phyloP scores from a whole-genome alignment of 192 early-diverging fungal species.

The Backusella tarrabulga region DNA sequence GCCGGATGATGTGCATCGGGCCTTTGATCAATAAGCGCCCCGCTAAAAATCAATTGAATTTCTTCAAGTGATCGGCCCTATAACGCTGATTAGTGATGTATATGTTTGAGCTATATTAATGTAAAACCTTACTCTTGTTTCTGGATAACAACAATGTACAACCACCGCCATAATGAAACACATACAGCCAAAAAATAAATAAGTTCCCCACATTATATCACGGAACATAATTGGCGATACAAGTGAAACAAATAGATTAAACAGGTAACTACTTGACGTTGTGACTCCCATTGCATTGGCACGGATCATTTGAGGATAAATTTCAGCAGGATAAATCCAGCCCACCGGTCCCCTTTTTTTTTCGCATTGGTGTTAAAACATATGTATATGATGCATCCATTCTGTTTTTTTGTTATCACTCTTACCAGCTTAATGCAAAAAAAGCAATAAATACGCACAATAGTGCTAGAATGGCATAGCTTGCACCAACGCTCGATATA shows the following conservation, averaged over 20 bases:
- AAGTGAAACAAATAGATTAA: constrained; percentile 74
- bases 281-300: constrained; percentile 82
- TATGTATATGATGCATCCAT: neutral
- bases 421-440: constrained; percentile 61
- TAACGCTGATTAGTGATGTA: neutral
- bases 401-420: neutral
- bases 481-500: constrained; percentile 28
- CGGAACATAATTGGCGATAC: constrained; percentile 68
- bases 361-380: neutral
- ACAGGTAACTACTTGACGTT: constrained; percentile 86
- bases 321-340: constrained; percentile 66
- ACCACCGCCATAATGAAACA: constrained; percentile 57
- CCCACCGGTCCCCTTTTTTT: constrained; percentile 74
- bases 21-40: constrained; percentile 28
- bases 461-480: constrained; percentile 49
- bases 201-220: constrained; percentile 59
- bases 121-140: constrained; percentile 62
- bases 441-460: constrained; percentile 65
- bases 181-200: constrained; percentile 66
- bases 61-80: constrained; percentile 33
- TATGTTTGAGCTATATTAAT: neutral
- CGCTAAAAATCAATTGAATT: constrained; percentile 35
- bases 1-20: constrained; percentile 37
- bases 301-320: constrained; percentile 81
- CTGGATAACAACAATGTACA: constrained; percentile 68